Percentiles rank a stretch among this genome's conserved stretches.
These are phyloP conservation scores for Teunomyces gatunensis DNA, from an alignment of 805 yeast species.

Conservation along the genomic window DNA sequence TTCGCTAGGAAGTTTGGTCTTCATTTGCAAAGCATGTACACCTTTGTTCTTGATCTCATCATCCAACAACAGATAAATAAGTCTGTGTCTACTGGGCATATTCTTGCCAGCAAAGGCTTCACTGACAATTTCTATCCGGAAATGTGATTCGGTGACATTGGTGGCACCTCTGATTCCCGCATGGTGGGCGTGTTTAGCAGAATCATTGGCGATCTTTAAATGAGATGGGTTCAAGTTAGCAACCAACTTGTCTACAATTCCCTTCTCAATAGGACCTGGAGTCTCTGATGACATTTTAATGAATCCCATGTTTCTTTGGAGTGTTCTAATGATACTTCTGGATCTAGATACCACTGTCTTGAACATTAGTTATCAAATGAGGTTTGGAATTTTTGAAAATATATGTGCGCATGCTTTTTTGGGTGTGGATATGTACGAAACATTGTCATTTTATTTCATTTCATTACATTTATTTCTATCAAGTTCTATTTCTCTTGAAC, in stretches of 20 bases:
- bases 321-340: background rate
- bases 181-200: conserved; percentile 86
- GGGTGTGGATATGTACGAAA: too few species aligned
- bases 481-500: background rate
- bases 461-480: too few species aligned
- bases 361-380: background rate
- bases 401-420: background rate
- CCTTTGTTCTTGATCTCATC: conserved; percentile 72
- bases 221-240: conserved; percentile 42
- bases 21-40: conserved; percentile 85
- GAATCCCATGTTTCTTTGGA: conserved; percentile 1
- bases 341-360: background rate
- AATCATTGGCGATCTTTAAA: conserved; percentile 69
- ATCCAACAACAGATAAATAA: conserved; percentile 63
- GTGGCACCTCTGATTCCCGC: conserved; percentile 72
- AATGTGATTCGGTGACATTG: conserved; percentile 78
- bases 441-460: too few species aligned
- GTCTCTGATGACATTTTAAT: conserved; percentile 13
- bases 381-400: background rate
- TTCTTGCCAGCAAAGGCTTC: conserved; percentile 61
- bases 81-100: conserved; percentile 74
- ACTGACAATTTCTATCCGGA: conserved; percentile 70
- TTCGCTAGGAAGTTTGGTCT: conserved; percentile 59
- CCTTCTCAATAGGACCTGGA: conserved; percentile 49
- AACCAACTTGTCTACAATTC: conserved; percentile 45